Conservation (phyloP, 148 eudicot genomes). For the Amaranthus cruentus region DNA sequence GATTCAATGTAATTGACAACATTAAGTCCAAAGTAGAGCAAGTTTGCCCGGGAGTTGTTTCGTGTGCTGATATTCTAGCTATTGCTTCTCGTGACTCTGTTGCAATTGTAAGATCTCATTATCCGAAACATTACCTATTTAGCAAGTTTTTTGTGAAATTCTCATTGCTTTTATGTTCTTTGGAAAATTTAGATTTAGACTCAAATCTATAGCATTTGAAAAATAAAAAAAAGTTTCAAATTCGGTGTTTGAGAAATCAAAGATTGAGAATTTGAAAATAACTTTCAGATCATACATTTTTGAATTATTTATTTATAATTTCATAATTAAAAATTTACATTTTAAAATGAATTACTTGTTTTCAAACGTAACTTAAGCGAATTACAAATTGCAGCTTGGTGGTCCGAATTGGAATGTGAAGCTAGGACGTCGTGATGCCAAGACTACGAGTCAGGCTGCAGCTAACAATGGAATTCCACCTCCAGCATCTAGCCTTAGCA, state of each 20-base stretch:
- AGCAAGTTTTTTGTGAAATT: too few species aligned
- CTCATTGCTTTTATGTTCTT: too few species aligned
- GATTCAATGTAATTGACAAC: slow-evolving; percentile 35
- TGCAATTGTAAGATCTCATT: slow-evolving; percentile 17
- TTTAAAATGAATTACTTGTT: too few species aligned
- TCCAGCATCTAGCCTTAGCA: slow-evolving; percentile 42
- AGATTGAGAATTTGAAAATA: too few species aligned
- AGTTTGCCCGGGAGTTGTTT: slow-evolving; percentile 41
- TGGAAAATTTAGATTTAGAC: too few species aligned
- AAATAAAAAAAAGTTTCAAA: too few species aligned
- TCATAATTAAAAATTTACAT: too few species aligned
- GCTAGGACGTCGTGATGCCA: slow-evolving; percentile 59
- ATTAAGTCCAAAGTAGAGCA: slow-evolving; percentile 35
- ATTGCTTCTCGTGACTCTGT: slow-evolving; percentile 37
- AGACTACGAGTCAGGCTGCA: slow-evolving; percentile 41
- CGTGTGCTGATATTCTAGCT: slow-evolving; percentile 45
- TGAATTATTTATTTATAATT: too few species aligned
- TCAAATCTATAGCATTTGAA: too few species aligned
- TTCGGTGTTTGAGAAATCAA: too few species aligned
- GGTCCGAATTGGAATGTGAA: slow-evolving; percentile 60
- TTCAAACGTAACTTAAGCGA: too few species aligned
- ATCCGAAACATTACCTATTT: not conserved
- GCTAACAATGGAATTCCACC: slow-evolving; percentile 62
- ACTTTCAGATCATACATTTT: too few species aligned
- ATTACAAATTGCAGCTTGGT: slow-evolving; percentile 40